Evolutionary conservation across 441 rosid species (phyloP), one percentile per base, ranked within the genome.

Genomic region (Populus tomentosa): DNA sequence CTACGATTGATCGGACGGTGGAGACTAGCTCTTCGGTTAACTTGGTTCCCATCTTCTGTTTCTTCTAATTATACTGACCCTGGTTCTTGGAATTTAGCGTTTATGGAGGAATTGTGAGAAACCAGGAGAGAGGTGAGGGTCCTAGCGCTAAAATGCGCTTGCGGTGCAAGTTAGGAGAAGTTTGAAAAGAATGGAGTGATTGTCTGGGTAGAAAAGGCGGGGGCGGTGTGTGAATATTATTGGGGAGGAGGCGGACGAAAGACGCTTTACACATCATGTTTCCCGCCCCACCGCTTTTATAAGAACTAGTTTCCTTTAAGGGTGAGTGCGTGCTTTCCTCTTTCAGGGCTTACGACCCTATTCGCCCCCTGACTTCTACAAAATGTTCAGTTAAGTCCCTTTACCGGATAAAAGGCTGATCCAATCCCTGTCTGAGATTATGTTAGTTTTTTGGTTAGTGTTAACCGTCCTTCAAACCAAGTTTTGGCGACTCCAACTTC

Each of bases 1-100:
- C 99, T 53, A 96, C 96, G 56, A 96, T 81, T 35, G 92, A 85
- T 74, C 94, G 88, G 81, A 96, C 92, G 73, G 93, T 90, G 79
- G 89, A 84, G 61, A 94, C 11, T 4, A 85, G 85, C 71, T 87
- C 93, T 40, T 90, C 94, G 7, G 88, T 72, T 40, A 83, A 86
- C 82, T 89, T 91, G 75, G 80, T 92, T 28, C 88, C 92, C 99
- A 94, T 93, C 50, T 62, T 10, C 69, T 6, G 75, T 21, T 11
- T 5, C 10, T 24, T 32, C 36, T 38, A 63, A 21, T 80, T 89
- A 82, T 87, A 91, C 89, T 82, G 87, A 80, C 83, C 82, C 82
- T 76, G 74, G 78, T 63, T 46, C 70, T 30, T 35, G 28, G 33
- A 68, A 63, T 71, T 30, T 18, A 10, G 69, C 2, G 69, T 13